These are phyloP conservation scores for Phytophthora multivora DNA, from an alignment of 352 stramenopile species.

Conservation along the genomic window DNA sequence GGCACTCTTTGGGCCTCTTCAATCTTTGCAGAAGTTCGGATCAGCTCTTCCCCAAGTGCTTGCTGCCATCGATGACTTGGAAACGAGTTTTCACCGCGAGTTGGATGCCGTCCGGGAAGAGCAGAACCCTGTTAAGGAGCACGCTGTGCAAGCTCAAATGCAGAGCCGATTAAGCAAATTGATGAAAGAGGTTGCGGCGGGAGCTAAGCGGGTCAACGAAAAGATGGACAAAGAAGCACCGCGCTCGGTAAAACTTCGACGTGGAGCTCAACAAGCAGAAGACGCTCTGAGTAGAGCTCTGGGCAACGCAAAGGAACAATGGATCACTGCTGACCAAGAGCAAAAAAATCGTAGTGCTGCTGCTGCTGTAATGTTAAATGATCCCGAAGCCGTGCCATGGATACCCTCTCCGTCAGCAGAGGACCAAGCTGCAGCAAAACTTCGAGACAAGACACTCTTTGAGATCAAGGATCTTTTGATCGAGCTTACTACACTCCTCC, in stretches of 20 bases:
- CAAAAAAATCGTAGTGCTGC: constrained; percentile 5
- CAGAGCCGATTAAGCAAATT: constrained; percentile 36
- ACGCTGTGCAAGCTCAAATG: constrained; percentile 43
- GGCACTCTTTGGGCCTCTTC: constrained; percentile 28
- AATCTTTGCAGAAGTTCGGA: constrained; percentile 48
- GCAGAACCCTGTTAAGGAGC: constrained; percentile 65
- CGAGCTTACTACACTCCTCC: constrained; percentile 36
- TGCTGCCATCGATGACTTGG: constrained; percentile 42
- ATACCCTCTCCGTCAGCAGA: background rate
- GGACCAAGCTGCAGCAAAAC: constrained; percentile 23
- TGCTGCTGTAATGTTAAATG: background rate
- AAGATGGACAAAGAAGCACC: constrained; percentile 33
- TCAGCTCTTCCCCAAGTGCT: constrained; percentile 46
- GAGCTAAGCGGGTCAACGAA: constrained; percentile 35
- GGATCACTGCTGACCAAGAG: constrained; percentile 17
- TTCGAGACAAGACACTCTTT: constrained; percentile 51
- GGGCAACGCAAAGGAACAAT: constrained; percentile 29
- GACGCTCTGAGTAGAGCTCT: constrained; percentile 21
- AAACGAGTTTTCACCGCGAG: constrained; percentile 49
- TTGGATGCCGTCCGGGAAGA: constrained; percentile 49
- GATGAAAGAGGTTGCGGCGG: constrained; percentile 39
- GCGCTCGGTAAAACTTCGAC: constrained; percentile 18
- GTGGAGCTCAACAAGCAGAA: constrained; percentile 29
- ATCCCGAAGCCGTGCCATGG: background rate
- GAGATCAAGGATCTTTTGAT: constrained; percentile 64